phyloP scores from a whole-genome alignment of 2,329 filamentous ascomycete species.

The Madurella mycetomatis region DNA sequence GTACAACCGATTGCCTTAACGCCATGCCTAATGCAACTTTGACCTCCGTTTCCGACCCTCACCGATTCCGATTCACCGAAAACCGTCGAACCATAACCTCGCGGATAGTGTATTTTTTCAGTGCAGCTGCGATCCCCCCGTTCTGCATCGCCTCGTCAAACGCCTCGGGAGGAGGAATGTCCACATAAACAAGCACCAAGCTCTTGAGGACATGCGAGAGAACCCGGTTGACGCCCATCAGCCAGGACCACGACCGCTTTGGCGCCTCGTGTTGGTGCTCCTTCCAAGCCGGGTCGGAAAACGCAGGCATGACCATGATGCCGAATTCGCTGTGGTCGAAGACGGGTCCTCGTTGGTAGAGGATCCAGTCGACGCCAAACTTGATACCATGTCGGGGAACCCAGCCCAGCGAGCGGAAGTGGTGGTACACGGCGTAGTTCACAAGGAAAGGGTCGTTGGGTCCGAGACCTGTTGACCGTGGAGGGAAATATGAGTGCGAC shows the following conservation, averaged over 20 bases:
- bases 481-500: conserved; percentile 64
- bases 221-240: conserved; percentile 86
- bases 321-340: conserved; percentile 96
- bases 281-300: conserved; percentile 70
- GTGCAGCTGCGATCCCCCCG: conserved; percentile 24
- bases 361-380: conserved; percentile 89
- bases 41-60: conserved; percentile 3
- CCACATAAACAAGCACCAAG: conserved; percentile 83
- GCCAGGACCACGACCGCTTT: conserved; percentile 67
- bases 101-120: conserved; percentile 29
- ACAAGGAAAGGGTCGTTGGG: conserved; percentile 82
- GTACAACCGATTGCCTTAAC: not conserved
- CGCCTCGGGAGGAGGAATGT: conserved; percentile 67
- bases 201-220: conserved; percentile 88
- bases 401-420: conserved; percentile 94
- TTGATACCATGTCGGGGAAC: conserved; percentile 89
- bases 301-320: conserved; percentile 77
- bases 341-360: conserved; percentile 88
- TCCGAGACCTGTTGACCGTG: conserved; percentile 46
- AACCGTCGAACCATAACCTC: conserved; percentile 31
- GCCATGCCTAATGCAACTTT: conserved; percentile 7
- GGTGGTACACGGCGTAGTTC: conserved; percentile 87
- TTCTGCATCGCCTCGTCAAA: conserved; percentile 25
- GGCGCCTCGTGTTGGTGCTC: conserved; percentile 47
- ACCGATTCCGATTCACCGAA: conserved; percentile 31